A percentile compares a stretch with the other conserved stretches of the same genome.
These are phyloP conservation scores for Benincasa hispida DNA, from an alignment of 306 rosid genomes.

Conservation along the genomic window DNA sequence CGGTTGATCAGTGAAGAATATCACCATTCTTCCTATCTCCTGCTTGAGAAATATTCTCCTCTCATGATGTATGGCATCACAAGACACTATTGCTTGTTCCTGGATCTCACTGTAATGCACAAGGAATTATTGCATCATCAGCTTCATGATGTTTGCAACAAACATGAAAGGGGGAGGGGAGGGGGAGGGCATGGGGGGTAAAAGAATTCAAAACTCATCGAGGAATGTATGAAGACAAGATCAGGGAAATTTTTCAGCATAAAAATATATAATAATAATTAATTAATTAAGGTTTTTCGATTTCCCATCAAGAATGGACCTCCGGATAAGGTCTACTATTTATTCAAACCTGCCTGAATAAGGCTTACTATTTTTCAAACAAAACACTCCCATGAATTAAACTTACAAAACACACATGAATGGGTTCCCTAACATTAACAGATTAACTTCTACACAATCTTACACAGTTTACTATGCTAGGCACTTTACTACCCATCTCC, in stretches of 20 bases:
- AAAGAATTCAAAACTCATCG: background rate
- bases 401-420: background rate
- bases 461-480: background rate
- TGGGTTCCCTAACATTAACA: background rate
- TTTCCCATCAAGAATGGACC: background rate
- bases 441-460: background rate
- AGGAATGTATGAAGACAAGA: background rate
- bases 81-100: slow-evolving; percentile 74
- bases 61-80: slow-evolving; percentile 83
- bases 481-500: background rate
- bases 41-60: slow-evolving; percentile 95
- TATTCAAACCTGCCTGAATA: background rate
- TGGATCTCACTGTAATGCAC: slow-evolving; percentile 77
- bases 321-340: background rate
- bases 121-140: slow-evolving; percentile 14
- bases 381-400: background rate
- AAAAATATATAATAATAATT: too few species aligned
- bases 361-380: background rate
- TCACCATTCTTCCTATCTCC: slow-evolving; percentile 96
- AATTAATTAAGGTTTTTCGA: background rate
- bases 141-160: slow-evolving; percentile 13
- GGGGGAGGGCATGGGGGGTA: too few species aligned
- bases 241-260: background rate
- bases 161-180: background rate
- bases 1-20: slow-evolving; percentile 91